A percentile compares a stretch with the other conserved stretches of the same genome.
phyloP scores from a whole-genome alignment of 2,329 filamentous ascomycete species.

The Colletotrichum magnum region DNA sequence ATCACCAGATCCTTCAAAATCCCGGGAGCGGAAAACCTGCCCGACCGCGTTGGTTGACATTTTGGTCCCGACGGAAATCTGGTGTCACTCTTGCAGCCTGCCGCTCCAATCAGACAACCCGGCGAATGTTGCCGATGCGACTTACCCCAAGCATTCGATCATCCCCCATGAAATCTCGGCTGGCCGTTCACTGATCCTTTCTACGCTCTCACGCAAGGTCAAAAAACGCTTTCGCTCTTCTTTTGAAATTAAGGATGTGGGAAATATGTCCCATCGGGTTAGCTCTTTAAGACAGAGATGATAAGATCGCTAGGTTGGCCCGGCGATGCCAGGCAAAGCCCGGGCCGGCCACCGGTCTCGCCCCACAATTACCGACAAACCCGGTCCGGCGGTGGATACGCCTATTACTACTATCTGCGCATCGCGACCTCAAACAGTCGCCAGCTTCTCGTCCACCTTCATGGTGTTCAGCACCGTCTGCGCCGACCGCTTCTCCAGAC shows the following conservation, averaged over 20 bases:
- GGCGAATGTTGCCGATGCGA: neutral
- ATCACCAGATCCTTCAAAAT: neutral
- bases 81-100: conserved; percentile 20
- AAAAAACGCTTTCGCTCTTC: neutral
- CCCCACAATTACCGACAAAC: conserved; percentile 18
- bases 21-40: neutral
- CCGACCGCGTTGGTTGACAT: neutral
- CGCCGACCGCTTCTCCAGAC: conserved; percentile 56
- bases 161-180: neutral
- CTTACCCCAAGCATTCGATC: neutral
- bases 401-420: too few species aligned
- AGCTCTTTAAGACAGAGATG: neutral
- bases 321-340: neutral
- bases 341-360: conserved; percentile 9
- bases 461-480: conserved; percentile 55
- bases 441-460: conserved; percentile 44
- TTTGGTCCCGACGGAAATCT: neutral
- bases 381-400: conserved; percentile 39
- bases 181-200: neutral
- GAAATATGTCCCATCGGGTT: neutral
- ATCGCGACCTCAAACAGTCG: conserved; percentile 45
- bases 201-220: neutral
- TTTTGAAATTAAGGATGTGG: neutral
- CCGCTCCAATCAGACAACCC: conserved; percentile 28
- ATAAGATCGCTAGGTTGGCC: neutral